A percentile compares a stretch with the other conserved stretches of the same genome.
Conservation (phyloP, 495 filamentous ascomycete genomes). For the Polyplosphaeria fusca region DNA sequence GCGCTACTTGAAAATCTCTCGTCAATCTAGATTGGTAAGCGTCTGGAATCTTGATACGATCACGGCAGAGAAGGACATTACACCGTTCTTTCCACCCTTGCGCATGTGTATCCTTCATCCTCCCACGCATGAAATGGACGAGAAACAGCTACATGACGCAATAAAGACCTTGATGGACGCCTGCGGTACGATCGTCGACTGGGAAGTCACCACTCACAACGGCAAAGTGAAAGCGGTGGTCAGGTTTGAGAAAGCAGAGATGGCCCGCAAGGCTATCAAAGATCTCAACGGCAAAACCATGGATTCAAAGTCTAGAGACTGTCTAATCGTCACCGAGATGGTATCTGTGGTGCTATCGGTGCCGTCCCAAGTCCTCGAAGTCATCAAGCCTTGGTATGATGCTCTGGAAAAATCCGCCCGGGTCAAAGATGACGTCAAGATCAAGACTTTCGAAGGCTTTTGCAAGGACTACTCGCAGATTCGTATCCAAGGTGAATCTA, state of each 20-base stretch:
- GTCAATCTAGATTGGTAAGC: not conserved
- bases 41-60: constrained; percentile 6
- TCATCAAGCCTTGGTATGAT: constrained; percentile 5
- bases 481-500: constrained; percentile 12
- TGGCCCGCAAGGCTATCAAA: constrained; percentile 15
- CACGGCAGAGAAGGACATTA: constrained; percentile 1
- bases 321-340: constrained; percentile 13
- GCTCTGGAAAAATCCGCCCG: constrained; percentile 2
- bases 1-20: constrained; percentile 8
- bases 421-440: constrained; percentile 1
- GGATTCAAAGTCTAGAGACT: constrained; percentile 3
- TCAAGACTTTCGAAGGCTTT: constrained; percentile 11
- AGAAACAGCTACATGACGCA: constrained; percentile 1
- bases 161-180: constrained; percentile 2
- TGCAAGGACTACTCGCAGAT: constrained; percentile 6
- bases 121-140: not conserved
- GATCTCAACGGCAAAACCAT: constrained; percentile 6
- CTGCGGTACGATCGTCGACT: constrained; percentile 16
- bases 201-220: constrained; percentile 1
- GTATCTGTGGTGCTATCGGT: constrained; percentile 23
- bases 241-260: constrained; percentile 19
- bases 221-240: constrained; percentile 9
- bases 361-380: constrained; percentile 2
- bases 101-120: constrained; percentile 3
- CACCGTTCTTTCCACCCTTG: constrained; percentile 1